phyloP scores from a whole-genome alignment of 202 grass and related monocot species.

The Zizania palustris region DNA sequence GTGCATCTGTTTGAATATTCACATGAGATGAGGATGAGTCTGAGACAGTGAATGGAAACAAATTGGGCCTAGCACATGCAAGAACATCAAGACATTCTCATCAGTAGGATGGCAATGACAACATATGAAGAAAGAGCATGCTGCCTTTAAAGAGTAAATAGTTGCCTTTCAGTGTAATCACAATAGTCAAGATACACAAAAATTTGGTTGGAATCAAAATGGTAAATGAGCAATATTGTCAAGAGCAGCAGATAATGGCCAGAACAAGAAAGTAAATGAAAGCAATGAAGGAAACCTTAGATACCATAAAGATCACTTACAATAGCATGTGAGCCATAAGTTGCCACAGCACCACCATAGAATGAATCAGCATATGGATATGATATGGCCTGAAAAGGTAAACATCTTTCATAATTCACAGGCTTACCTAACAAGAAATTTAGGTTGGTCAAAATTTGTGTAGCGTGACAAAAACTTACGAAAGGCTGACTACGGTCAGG shows the following conservation, averaged over 20 bases:
- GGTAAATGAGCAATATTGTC: conserved; percentile 10
- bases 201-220: conserved; percentile 14
- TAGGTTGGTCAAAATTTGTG: not conserved
- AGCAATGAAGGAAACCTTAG: conserved; percentile 32
- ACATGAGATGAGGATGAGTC: conserved; percentile 17
- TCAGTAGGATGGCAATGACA: not conserved
- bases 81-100: not conserved
- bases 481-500: conserved; percentile 64
- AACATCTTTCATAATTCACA: conserved; percentile 43
- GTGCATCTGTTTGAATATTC: conserved; percentile 59
- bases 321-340: conserved; percentile 63
- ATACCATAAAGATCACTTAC: conserved; percentile 54
- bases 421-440: conserved; percentile 22
- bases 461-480: conserved; percentile 50
- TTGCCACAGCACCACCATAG: conserved; percentile 60
- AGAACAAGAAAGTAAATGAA: conserved; percentile 30
- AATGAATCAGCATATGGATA: conserved; percentile 77
- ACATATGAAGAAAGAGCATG: too few species aligned
- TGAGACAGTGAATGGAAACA: not conserved
- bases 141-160: not conserved
- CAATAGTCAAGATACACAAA: conserved; percentile 7
- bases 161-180: not conserved
- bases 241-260: conserved; percentile 21
- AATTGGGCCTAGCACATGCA: conserved; percentile 19
- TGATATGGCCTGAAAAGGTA: conserved; percentile 63